Evolutionary conservation across 495 filamentous ascomycete genomes (phyloP).

Genomic region (Pyrenula massariospora): DNA sequence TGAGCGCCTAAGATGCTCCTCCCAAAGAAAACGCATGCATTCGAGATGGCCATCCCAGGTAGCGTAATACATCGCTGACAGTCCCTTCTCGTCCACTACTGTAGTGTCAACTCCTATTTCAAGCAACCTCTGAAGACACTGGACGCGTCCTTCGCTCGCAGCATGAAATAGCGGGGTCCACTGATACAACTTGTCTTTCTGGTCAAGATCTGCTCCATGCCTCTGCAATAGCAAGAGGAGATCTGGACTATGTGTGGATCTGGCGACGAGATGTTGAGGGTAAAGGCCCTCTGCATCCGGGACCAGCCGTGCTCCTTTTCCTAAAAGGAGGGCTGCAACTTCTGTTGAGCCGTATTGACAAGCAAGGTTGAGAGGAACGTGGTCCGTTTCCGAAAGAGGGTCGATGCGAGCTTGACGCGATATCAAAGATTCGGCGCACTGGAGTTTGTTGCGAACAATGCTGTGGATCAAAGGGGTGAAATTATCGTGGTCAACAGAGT

Average conservation of each 20-base stretch:
- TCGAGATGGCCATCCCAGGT: constrained; percentile 95
- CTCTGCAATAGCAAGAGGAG: constrained; percentile 68
- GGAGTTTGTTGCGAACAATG: constrained; percentile 72
- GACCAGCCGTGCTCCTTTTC: constrained; percentile 62
- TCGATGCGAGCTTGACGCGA: constrained; percentile 64
- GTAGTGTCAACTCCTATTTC: constrained; percentile 61
- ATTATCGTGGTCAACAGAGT: constrained; percentile 88
- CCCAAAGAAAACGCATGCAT: constrained; percentile 81
- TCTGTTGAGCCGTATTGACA: constrained; percentile 80
- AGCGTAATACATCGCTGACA: constrained; percentile 95
- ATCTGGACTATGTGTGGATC: constrained; percentile 70
- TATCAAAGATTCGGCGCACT: constrained; percentile 68
- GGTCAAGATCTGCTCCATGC: constrained; percentile 85
- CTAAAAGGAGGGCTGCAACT: constrained; percentile 74
- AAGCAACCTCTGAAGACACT: constrained; percentile 69
- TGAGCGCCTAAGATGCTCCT: constrained; percentile 5
- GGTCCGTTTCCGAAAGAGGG: constrained; percentile 71
- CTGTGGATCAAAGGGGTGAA: constrained; percentile 93
- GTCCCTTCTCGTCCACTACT: constrained; percentile 78
- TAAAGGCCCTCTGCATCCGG: constrained; percentile 93
- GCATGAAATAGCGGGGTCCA: constrained; percentile 97
- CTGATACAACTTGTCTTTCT: constrained; percentile 87
- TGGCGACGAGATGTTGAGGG: constrained; percentile 93
- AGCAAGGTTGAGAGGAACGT: constrained; percentile 87
- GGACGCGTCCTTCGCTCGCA: constrained; percentile 88